Base-by-base conservation (phyloP, 768 basidiomycete species). In the Butyriboletus loyo region DNA sequence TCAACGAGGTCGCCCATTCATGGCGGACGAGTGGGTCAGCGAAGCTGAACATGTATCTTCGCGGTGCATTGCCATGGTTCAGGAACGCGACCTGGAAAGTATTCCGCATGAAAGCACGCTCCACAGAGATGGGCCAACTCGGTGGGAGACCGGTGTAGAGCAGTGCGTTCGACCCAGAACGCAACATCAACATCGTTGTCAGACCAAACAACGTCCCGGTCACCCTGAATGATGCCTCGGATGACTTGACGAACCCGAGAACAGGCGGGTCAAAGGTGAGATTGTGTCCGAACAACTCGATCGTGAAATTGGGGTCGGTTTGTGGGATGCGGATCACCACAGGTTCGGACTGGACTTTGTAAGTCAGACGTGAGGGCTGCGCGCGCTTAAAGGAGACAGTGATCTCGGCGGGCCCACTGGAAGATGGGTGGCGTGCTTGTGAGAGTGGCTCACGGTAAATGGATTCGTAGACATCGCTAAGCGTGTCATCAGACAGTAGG, bases 31-130 rank as follows among this genome's bases (percentile, higher is more conserved):
- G 75, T 1, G 86, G 79, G 61, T 93, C 91, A 46, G 87, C 83
- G 38, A 97, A 84, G 56, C 90, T 93, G 76, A 97, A 98, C 85
- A 97, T 93, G 73, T 98, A 98, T 63, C 86, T 84, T 59, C 93
- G 81, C 69, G 87, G 89, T 49, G 74, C 53, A 28, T 84, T 83
- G 30, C 75, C 65, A 56, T 86, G 82, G 59, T 85, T 84, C 35
- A 77, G 56, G 73, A 98, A 98, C 2, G 92, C 86, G 31, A 98
- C 72, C 67, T 97, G 92, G 78, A 98, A 95, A 0, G 95, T 97
- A 66, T 98, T 89, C 53, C 86, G 83, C 96, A 98, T 98, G 73
- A 98, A 98, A 0, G 92, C 86, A 19, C 93, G 86, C 65, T 96
- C 93, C 54, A 96, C 85, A 21, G 81, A 76, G 61, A 98, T 75